Evolutionary conservation across 2,329 filamentous ascomycete species (phyloP).

Genomic region (Colletotrichum tropicale): DNA sequence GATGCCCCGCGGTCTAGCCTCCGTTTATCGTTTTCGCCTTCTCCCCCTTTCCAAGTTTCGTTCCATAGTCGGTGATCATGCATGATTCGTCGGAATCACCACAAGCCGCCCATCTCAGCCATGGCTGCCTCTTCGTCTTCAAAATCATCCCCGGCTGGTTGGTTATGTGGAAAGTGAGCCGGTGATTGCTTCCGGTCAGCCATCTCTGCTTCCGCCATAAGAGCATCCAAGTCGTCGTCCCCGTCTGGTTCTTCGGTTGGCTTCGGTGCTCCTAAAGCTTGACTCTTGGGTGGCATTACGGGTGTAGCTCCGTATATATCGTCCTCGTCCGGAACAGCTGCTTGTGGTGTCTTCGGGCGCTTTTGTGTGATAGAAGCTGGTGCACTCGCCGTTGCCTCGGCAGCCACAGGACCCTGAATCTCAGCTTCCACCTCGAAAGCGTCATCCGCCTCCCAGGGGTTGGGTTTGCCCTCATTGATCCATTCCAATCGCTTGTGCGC

Average conservation of each 20-base stretch:
- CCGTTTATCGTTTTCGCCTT: background rate
- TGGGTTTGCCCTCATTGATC: slow-evolving; percentile 78
- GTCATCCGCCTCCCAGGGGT: slow-evolving; percentile 33
- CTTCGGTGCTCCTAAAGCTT: background rate
- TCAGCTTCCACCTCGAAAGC: slow-evolving; percentile 22
- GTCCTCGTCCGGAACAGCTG: slow-evolving; percentile 47
- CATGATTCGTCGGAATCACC: slow-evolving; percentile 36
- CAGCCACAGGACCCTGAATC: slow-evolving; percentile 28
- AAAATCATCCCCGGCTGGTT: slow-evolving; percentile 42
- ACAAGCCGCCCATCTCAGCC: slow-evolving; percentile 65
- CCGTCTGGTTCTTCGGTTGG: slow-evolving; percentile 13
- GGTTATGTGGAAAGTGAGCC: background rate
- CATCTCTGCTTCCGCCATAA: slow-evolving; percentile 42
- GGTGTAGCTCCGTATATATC: slow-evolving; percentile 64
- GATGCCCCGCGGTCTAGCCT: background rate
- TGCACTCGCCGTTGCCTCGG: slow-evolving; percentile 25
- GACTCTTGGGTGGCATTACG: slow-evolving; percentile 1
- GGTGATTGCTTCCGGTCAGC: slow-evolving; percentile 21
- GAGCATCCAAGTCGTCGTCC: slow-evolving; percentile 48
- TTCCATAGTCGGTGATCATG: background rate
- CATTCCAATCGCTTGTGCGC: slow-evolving; percentile 77
- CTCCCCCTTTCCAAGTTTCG: background rate
- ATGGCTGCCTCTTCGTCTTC: slow-evolving; percentile 72
- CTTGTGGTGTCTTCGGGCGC: slow-evolving; percentile 32
- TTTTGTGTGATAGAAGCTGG: slow-evolving; percentile 38